Evolutionary conservation across 2,329 filamentous ascomycete genomes (phyloP), one percentile per base, ranked within the genome.

Genomic region (Pseudocercospora macadamiae): DNA sequence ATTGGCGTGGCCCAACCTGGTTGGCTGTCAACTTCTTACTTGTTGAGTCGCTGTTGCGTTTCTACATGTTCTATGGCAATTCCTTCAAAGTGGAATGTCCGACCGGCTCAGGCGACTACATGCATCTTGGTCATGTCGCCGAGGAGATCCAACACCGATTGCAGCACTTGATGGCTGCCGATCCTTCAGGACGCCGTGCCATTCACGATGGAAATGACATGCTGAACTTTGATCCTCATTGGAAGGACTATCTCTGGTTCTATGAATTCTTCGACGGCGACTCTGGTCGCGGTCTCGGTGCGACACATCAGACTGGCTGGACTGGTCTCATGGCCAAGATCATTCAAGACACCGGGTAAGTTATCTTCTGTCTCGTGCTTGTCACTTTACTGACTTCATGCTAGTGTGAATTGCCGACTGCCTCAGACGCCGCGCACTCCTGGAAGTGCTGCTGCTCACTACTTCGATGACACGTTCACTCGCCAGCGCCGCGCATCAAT

Each of bases 251-350:
- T 70, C 81, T 97, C 68, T 97, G 91, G 90, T 97, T 96, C 82
- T 89, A 96, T 73, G 93, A 97, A 74, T 97, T 96, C 81, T 97
- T 97, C 72, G 93, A 97, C 71, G 93, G 92, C 36, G 93, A 97
- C 73, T 88, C 82, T 51, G 93, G 93, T 12, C 89, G 92, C 66
- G 93, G 95, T 14, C 83, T 97, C 1, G 93, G 93, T 57, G 91
- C 93, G 34, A 93, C 88, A 48, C 95, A 97, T 75, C 95, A 97
- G 75, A 96, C 91, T 71, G 93, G 93, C 51, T 97, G 95, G 93
- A 97, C 93, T 34, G 93, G 93, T 21, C 77, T 97, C 66, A 92
- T 97, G 73, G 93, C 93, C 23, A 93, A 96, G 76, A 90, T 97
- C 86, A 97, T 97, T 60, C 93, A 97, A 69, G 95, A 97, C 71